Evolutionary conservation across 768 basidiomycete genomes (phyloP).

Genomic region (Hebeloma cylindrosporum): DNA sequence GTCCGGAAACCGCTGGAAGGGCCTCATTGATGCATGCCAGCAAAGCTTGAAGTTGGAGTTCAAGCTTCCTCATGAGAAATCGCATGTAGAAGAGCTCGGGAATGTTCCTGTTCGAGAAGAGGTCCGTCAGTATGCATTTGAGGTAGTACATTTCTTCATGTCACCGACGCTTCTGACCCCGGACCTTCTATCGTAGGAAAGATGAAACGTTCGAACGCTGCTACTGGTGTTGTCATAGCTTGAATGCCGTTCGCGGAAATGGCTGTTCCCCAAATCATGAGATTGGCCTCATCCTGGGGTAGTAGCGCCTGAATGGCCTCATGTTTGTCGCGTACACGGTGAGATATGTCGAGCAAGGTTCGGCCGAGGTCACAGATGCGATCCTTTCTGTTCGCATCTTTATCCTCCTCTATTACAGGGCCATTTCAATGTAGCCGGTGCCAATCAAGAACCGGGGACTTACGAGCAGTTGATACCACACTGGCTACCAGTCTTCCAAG

Average conservation of each 20-base stretch:
- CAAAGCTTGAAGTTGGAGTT: neutral
- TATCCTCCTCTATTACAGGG: neutral
- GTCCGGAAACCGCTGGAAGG: neutral
- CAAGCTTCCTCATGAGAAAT: conserved; percentile 2
- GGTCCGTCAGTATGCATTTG: neutral
- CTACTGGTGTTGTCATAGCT: too few relatives aligned
- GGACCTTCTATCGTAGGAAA: too few relatives aligned
- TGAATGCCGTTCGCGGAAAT: too few relatives aligned
- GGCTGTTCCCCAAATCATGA: too few relatives aligned
- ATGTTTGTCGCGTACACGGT: neutral
- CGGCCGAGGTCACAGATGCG: neutral
- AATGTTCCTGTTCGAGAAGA: neutral
- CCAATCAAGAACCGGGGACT: too few relatives aligned
- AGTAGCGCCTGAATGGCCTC: too few relatives aligned
- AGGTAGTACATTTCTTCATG: too few relatives aligned
- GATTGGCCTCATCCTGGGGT: too few relatives aligned
- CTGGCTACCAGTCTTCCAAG: too few relatives aligned
- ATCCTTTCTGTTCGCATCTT: neutral
- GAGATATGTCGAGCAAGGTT: neutral
- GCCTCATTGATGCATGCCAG: neutral
- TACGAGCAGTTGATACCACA: too few relatives aligned
- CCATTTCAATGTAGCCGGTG: neutral
- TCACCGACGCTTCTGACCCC: too few relatives aligned
- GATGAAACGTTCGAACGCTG: too few relatives aligned
- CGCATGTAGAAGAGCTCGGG: neutral